These are phyloP conservation scores for Yamadazyma dushanensis DNA, from an alignment of 1,139 yeast genomes.

Conservation along the genomic window DNA sequence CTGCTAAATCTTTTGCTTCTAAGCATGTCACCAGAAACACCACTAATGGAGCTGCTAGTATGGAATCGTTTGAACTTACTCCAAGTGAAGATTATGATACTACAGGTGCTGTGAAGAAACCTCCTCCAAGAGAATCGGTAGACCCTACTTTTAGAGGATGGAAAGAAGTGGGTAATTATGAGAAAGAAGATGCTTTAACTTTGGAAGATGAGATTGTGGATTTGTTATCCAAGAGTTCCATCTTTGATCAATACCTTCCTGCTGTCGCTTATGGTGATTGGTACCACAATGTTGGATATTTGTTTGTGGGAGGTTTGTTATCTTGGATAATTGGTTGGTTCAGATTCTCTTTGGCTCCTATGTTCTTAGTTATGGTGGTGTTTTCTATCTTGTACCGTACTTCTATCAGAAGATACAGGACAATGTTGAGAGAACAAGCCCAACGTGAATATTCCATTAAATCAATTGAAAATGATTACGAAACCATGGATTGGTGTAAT, in stretches of 20 bases:
- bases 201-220: conserved; percentile 70
- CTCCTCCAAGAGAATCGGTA: conserved; percentile 52
- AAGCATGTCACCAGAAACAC: conserved; percentile 10
- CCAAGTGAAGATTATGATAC: conserved; percentile 40
- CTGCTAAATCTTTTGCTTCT: conserved; percentile 6
- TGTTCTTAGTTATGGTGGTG: conserved; percentile 65
- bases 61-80: conserved; percentile 16
- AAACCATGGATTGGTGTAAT: conserved; percentile 94
- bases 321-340: conserved; percentile 83
- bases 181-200: conserved; percentile 62
- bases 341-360: conserved; percentile 75
- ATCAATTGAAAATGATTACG: conserved; percentile 82
- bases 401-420: conserved; percentile 77
- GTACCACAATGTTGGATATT: conserved; percentile 82
- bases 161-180: conserved; percentile 93
- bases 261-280: conserved; percentile 84
- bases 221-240: conserved; percentile 63
- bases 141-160: conserved; percentile 82
- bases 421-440: conserved; percentile 70
- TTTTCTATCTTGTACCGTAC: conserved; percentile 75
- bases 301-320: conserved; percentile 62
- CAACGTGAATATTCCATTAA: conserved; percentile 82
- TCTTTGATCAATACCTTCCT: conserved; percentile 71
- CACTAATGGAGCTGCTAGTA: conserved; percentile 6
- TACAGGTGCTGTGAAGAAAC: conserved; percentile 38